Evolutionary conservation across 2,329 filamentous ascomycete species (phyloP), one percentile per base, ranked within the genome.

Genomic region (Penicillium capsulatum): DNA sequence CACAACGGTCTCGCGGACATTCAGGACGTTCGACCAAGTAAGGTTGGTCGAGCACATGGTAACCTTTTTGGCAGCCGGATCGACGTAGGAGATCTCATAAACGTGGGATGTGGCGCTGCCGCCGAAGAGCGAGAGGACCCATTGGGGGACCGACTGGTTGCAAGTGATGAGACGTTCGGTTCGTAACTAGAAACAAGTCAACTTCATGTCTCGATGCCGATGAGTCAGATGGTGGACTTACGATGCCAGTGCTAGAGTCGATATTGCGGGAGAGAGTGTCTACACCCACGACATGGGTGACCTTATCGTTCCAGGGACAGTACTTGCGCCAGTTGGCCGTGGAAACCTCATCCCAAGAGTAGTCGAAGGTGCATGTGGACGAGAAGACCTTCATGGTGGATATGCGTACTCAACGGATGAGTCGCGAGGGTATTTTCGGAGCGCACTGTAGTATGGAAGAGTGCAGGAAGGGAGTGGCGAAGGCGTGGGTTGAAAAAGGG

Each of bases 301-400:
- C 90, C 71, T 95, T 92, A 67, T 96, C 86, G 73, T 98, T 98
- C 91, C 92, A 97, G 14, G 91, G 91, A 60, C 88, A 94, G 71
- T 98, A 98, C 69, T 98, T 98, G 56, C 83, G 84, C 92, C 92
- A 98, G 77, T 98, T 98, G 64, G 86, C 89, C 10, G 88, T 89
- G 17, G 89, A 95, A 24, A 98, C 92, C 68, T 97, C 91, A 61
- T 95, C 88, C 92, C 92, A 98, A 31, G 91, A 94, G 76, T 98
- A 98, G 72, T 95, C 79, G 71, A 94, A 98, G 46, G 88, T 89
- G 69, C 88, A 86, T 27, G 76, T 74, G 60, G 88, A 94, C 55
- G 87, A 86, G 62, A 97, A 97, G 70, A 97, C 86, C 77, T 94
- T 95, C 92, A 98, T 97, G 36, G 44, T 70, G 55, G 58, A n/a